Evolutionary conservation across 805 yeast genomes (phyloP).

Genomic region (Zygosaccharomyces bisporus): DNA sequence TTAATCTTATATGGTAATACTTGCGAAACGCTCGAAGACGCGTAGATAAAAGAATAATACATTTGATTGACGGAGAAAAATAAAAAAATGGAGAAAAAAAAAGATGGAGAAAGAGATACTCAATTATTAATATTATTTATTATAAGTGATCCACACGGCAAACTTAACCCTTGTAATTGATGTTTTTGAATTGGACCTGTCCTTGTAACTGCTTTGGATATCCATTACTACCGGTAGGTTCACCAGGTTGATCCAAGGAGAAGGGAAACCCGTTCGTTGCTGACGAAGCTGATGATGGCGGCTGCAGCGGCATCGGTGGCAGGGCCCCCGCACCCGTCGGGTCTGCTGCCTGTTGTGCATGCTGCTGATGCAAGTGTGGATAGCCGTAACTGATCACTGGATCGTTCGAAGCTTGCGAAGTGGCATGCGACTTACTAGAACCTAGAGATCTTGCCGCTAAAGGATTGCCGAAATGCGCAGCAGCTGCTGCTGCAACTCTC

Average conservation of each 20-base stretch:
- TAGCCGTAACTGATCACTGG: slow-evolving; percentile 16
- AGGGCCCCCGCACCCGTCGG: slow-evolving; percentile 9
- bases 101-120: background rate
- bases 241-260: slow-evolving; percentile 20
- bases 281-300: slow-evolving; percentile 12
- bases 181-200: slow-evolving; percentile 26
- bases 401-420: slow-evolving; percentile 9
- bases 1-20: background rate
- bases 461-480: slow-evolving; percentile 8
- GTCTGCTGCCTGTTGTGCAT: slow-evolving; percentile 8
- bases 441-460: slow-evolving; percentile 18
- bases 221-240: slow-evolving; percentile 12
- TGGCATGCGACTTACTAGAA: slow-evolving; percentile 12
- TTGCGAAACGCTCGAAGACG: background rate
- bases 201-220: slow-evolving; percentile 14
- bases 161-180: slow-evolving; percentile 22
- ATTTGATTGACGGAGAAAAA: background rate
- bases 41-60: background rate
- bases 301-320: slow-evolving; percentile 11
- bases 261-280: slow-evolving; percentile 21
- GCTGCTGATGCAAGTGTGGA: slow-evolving; percentile 11
- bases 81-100: background rate
- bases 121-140: slow-evolving; percentile 3
- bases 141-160: background rate
- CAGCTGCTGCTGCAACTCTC: background rate